Conservation (phyloP, 2,329 filamentous ascomycete genomes). For the Aspergillus fumigatiaffinis region DNA sequence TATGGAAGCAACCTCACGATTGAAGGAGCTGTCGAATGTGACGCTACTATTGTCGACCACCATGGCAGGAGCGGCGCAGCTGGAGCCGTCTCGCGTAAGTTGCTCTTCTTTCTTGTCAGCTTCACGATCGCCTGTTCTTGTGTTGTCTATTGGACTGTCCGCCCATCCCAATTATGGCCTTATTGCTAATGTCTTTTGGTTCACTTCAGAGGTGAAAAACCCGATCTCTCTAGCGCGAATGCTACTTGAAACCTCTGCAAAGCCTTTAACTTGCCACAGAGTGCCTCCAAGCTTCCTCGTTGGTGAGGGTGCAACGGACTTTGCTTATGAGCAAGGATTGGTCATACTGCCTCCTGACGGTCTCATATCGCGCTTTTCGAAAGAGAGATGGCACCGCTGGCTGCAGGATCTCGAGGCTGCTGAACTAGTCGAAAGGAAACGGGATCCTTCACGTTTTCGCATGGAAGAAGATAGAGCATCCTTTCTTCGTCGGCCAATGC, state of each 20-base stretch:
- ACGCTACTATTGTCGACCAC: constrained; percentile 91
- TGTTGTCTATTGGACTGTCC: neutral
- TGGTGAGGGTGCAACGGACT: constrained; percentile 79
- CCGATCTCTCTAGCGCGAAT: constrained; percentile 82
- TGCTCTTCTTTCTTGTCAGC: neutral
- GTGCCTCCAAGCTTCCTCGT: constrained; percentile 92
- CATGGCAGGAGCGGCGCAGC: constrained; percentile 87
- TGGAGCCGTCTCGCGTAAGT: constrained; percentile 81
- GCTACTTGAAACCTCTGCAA: constrained; percentile 72
- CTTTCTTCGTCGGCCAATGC: constrained; percentile 16
- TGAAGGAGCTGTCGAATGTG: constrained; percentile 87
- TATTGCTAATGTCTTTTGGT: neutral
- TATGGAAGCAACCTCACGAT: constrained; percentile 93
- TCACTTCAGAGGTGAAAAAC: constrained; percentile 63
- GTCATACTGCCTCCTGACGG: constrained; percentile 67
- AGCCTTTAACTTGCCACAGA: constrained; percentile 74
- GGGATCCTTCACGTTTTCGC: constrained; percentile 19
- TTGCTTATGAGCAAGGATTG: constrained; percentile 76
- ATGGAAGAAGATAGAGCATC: constrained; percentile 18
- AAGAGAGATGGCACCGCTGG: constrained; percentile 78
- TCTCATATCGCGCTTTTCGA: constrained; percentile 74
- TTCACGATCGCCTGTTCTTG: neutral
- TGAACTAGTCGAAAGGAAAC: constrained; percentile 44
- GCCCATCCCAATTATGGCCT: neutral
- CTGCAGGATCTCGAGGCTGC: constrained; percentile 62